These are phyloP conservation scores for Macrophomina pseudophaseolina DNA, from an alignment of 2,329 filamentous ascomycete genomes.

Conservation along the genomic window DNA sequence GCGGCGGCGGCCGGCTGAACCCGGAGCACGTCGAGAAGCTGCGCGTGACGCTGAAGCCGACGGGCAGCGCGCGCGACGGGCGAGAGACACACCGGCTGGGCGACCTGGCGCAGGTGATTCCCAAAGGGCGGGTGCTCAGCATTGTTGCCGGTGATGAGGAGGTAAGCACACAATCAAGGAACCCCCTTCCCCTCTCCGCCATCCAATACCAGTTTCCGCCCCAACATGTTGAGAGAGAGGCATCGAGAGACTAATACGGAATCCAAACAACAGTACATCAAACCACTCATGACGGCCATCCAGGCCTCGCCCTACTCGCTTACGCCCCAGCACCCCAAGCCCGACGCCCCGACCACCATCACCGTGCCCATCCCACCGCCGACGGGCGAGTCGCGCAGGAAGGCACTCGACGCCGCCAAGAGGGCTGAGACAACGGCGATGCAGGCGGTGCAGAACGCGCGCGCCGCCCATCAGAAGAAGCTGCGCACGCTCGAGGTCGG, in stretches of 20 bases:
- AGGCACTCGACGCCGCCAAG: constrained; percentile 44
- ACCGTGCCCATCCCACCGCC: constrained; percentile 62
- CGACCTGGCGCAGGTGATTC: constrained; percentile 70
- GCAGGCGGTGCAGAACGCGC: constrained; percentile 48
- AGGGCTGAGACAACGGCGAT: constrained; percentile 51
- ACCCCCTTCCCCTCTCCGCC: too few relatives aligned
- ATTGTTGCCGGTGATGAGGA: constrained; percentile 69
- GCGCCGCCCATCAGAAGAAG: constrained; percentile 56
- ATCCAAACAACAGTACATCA: constrained; percentile 53
- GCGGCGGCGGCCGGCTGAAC: constrained; percentile 67
- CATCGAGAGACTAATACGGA: too few relatives aligned
- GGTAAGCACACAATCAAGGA: constrained; percentile 48
- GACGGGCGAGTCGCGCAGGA: constrained; percentile 60
- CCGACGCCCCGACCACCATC: constrained; percentile 56
- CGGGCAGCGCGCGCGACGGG: constrained; percentile 46
- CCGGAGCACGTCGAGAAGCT: constrained; percentile 65
- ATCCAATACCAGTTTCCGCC: too few relatives aligned
- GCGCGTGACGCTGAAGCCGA: constrained; percentile 53
- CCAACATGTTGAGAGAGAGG: too few relatives aligned
- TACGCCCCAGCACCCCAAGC: constrained; percentile 56
- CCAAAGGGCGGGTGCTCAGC: constrained; percentile 65
- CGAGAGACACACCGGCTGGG: constrained; percentile 56
- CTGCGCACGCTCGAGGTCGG: constrained; percentile 50
- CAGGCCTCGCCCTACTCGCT: constrained; percentile 57
- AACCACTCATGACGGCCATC: constrained; percentile 60